phyloP scores from a whole-genome alignment of 1,139 yeast genomes.

The Saccharomyces pastorianus region DNA sequence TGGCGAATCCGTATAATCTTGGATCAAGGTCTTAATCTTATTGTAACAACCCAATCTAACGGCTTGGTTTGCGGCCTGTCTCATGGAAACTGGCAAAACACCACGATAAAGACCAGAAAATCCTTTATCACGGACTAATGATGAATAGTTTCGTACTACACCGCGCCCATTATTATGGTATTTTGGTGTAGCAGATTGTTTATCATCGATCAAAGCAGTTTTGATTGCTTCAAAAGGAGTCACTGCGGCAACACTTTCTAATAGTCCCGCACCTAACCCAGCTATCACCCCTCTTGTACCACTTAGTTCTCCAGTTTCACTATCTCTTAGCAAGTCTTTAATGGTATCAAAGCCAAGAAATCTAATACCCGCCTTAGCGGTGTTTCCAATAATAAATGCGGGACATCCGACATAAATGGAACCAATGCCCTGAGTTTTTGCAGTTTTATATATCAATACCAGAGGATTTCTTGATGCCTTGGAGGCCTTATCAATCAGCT shows the following conservation, averaged over 20 bases:
- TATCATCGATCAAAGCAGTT: constrained; percentile 91
- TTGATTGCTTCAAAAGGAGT: constrained; percentile 97
- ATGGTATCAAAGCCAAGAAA: constrained; percentile 88
- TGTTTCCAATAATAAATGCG: constrained; percentile 91
- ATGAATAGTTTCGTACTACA: constrained; percentile 24
- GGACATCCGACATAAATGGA: constrained; percentile 95
- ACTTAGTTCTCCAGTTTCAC: constrained; percentile 68
- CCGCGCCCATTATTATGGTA: constrained; percentile 68
- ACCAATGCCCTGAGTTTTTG: constrained; percentile 68
- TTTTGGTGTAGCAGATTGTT: constrained; percentile 64
- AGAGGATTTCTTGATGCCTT: constrained; percentile 75
- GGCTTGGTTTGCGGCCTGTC: constrained; percentile 94
- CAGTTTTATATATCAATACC: constrained; percentile 64
- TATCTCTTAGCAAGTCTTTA: constrained; percentile 67
- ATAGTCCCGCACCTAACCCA: constrained; percentile 90
- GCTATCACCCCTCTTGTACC: constrained; percentile 91
- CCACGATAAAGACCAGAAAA: constrained; percentile 81
- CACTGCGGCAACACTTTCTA: constrained; percentile 87
- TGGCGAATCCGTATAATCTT: constrained; percentile 57
- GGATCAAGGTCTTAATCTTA: constrained; percentile 73
- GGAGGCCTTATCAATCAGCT: constrained; percentile 64
- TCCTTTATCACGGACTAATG: constrained; percentile 67
- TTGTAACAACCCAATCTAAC: constrained; percentile 91
- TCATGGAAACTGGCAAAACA: constrained; percentile 80
- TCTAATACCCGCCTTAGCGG: constrained; percentile 89